Percentiles rank a stretch among this genome's conserved stretches.
These are phyloP conservation scores for Globisporangium acanthophoron DNA, from an alignment of 352 stramenopile species.

Conservation along the genomic window DNA sequence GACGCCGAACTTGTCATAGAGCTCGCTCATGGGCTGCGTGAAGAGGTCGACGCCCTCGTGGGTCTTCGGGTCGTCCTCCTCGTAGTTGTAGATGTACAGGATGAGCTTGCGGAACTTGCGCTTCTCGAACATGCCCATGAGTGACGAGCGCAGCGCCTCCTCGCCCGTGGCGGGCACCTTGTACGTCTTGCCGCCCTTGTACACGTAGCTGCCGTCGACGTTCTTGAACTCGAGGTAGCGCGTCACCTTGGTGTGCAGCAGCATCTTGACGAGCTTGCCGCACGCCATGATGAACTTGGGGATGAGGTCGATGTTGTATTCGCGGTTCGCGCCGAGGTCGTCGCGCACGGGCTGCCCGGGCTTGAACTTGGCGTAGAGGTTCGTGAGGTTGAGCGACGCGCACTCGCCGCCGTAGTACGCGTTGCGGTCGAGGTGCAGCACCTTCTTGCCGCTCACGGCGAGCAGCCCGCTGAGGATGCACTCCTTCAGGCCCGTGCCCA, in stretches of 20 bases:
- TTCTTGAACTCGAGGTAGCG: slow-evolving; percentile 99
- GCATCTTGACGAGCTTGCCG: slow-evolving; percentile 99
- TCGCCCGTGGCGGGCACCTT: slow-evolving; percentile 97
- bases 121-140: slow-evolving; percentile 99
- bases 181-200: slow-evolving; percentile 95
- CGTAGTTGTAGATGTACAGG: slow-evolving; percentile 96
- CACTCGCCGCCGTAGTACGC: slow-evolving; percentile 98
- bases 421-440: slow-evolving; percentile 98
- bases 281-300: slow-evolving; percentile 99
- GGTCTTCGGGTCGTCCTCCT: slow-evolving; percentile 89
- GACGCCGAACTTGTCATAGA: slow-evolving; percentile 98
- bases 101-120: slow-evolving; percentile 98
- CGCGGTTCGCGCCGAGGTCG: slow-evolving; percentile 93
- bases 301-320: slow-evolving; percentile 99
- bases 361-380: slow-evolving; percentile 96
- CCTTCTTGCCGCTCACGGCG: slow-evolving; percentile 92
- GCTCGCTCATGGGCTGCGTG: slow-evolving; percentile 95
- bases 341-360: slow-evolving; percentile 49
- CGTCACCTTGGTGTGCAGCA: slow-evolving; percentile 96
- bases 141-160: slow-evolving; percentile 93
- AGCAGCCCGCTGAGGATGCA: slow-evolving; percentile 98
- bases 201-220: slow-evolving; percentile 98
- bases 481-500: slow-evolving; percentile 99
- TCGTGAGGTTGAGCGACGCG: slow-evolving; percentile 97
- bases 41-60: slow-evolving; percentile 92